Evolutionary conservation across 495 filamentous ascomycete species (phyloP), one percentile per base, ranked within the genome.

Genomic region (Thermochaetoides thermophila): DNA sequence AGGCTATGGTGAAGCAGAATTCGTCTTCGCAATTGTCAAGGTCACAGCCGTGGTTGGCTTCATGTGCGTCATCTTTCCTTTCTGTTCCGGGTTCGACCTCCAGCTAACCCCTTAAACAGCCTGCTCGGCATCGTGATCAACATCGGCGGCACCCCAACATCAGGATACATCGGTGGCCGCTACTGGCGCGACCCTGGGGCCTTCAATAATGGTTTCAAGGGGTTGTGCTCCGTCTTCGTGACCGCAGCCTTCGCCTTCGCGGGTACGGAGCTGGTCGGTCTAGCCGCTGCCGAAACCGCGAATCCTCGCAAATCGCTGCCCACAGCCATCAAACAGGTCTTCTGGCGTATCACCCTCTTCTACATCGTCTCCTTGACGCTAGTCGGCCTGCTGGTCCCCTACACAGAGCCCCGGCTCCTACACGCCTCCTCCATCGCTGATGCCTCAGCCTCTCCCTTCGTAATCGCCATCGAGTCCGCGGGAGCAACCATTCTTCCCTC

Each of bases 181-280:
- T 81, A 80, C 60, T 96, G 86, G 87, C 46, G 60, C 7, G 35
- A 81, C 21, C 87, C 87, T 0, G 87, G 87, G 21, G 83, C 87
- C 7, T 93, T 95, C 57, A 54, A 84, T 59, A 72, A 92, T 48
- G 85, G 87, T 27, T 94, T 95, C 70, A 93, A 93, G 53, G 87
- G 87, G 24, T 66, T 94, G 17, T 94, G 84, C 67, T 78, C 72
- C 48, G 83, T 92, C 37, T 89, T 96, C 44, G 85, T 95, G 39
- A 92, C 81, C 7, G 83, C 87, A 1, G 84, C 85, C 22, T 95
- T 95, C 45, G 74, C 87, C 34, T 96, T 91, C 46, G 73, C 84
- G 7, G 87, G 87, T 24, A 95, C 87, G 3, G 87, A 96, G 49
- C 61, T 95, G 15, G 85, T 94, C 34, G 87, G 85, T 36, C 69